A percentile compares a stretch with the other conserved stretches of the same genome.
These are phyloP conservation scores for Borealophlyctis nickersoniae DNA, from an alignment of 192 early-diverging fungal species.

Conservation along the genomic window DNA sequence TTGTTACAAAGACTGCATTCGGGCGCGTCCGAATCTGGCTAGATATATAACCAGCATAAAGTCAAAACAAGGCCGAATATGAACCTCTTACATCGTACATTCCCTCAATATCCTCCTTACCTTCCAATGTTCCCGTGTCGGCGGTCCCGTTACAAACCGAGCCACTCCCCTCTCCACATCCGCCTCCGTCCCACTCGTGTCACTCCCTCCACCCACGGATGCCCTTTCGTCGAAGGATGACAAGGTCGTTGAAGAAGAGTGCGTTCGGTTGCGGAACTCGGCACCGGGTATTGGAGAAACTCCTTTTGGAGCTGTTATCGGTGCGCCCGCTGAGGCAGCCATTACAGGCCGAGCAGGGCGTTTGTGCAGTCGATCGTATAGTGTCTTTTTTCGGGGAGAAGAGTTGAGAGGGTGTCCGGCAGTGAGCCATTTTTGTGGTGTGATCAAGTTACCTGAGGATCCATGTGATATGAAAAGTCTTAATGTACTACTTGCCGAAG, in stretches of 20 bases:
- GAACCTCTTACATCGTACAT: no score
- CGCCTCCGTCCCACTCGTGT: not conserved
- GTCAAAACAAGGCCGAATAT: no score
- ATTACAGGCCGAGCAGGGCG: conserved; percentile 17
- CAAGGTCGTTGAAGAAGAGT: conserved; percentile 1
- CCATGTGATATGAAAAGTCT: no score
- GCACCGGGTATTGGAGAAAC: not conserved
- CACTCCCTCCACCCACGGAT: not conserved
- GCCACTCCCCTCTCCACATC: not conserved
- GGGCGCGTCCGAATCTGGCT: conserved; percentile 6
- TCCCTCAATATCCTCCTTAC: no score
- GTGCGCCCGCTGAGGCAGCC: conserved; percentile 3
- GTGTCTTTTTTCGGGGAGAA: no score
- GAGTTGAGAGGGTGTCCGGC: no score
- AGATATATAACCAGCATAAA: no score
- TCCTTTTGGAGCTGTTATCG: not conserved
- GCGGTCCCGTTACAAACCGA: conserved; percentile 2
- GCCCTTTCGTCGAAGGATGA: not conserved
- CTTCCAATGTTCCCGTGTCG: conserved; percentile 18
- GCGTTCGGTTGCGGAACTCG: not conserved
- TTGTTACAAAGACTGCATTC: conserved; percentile 4
- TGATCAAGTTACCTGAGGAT: no score
- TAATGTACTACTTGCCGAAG: no score
- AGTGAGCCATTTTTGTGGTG: no score
- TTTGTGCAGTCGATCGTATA: conserved; percentile 9